Conservation (phyloP, 2,329 filamentous ascomycete species). For the Paraphaeosphaeria minitans region DNA sequence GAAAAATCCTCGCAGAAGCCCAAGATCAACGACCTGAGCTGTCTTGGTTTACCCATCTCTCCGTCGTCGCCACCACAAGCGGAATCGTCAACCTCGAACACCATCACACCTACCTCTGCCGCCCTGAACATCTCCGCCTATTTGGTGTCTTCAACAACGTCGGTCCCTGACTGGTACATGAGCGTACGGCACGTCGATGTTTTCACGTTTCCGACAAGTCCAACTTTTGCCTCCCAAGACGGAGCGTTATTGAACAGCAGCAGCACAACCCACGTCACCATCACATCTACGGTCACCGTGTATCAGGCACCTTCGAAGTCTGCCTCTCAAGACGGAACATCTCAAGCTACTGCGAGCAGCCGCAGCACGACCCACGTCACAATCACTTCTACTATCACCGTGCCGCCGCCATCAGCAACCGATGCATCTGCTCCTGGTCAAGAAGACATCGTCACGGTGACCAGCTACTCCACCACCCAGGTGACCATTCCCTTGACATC, state of each 20-base stretch:
- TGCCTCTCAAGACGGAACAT: not conserved
- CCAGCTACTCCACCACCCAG: not conserved
- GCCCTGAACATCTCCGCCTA: not conserved
- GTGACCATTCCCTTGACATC: not conserved
- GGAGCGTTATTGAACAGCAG: not conserved
- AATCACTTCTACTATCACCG: not conserved
- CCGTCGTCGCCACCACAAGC: not conserved
- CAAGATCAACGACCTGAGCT: constrained; percentile 29
- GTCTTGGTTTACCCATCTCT: constrained; percentile 10
- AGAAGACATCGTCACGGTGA: not conserved
- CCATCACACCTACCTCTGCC: not conserved
- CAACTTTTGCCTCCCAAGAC: not conserved
- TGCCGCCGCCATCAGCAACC: not conserved
- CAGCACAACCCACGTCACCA: not conserved
- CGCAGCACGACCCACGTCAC: not conserved
- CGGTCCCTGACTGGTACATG: not conserved
- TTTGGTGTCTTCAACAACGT: not conserved
- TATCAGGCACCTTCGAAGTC: not conserved
- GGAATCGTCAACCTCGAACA: not conserved
- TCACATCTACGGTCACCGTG: not conserved
- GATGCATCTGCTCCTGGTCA: not conserved
- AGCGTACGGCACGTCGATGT: not conserved
- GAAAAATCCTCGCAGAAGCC: constrained; percentile 21
- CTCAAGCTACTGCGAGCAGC: not conserved
- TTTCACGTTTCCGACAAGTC: too few relatives aligned